Evolutionary conservation across 2,329 filamentous ascomycete genomes (phyloP).

Genomic region (Aspergillus sp.): DNA sequence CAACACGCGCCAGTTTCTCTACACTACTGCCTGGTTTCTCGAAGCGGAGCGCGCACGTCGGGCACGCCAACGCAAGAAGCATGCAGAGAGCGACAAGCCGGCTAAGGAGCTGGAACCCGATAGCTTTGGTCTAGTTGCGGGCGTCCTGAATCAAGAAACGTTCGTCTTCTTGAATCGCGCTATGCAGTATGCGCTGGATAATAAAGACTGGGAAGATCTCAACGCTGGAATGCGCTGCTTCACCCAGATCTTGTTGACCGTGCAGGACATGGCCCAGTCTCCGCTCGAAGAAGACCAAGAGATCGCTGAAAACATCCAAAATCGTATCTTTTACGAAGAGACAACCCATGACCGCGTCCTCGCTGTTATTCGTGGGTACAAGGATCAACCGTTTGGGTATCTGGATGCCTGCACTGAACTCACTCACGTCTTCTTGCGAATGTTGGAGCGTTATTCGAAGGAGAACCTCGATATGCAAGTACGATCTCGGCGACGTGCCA

Average conservation of each 20-base stretch:
- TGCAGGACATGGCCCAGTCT: constrained; percentile 88
- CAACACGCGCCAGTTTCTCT: constrained; percentile 86
- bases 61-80: constrained; percentile 56
- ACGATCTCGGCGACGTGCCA: constrained; percentile 72
- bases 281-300: constrained; percentile 90
- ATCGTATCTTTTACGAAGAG: constrained; percentile 97
- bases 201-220: constrained; percentile 84
- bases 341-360: constrained; percentile 86
- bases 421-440: constrained; percentile 84
- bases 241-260: constrained; percentile 87
- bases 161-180: constrained; percentile 84
- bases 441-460: constrained; percentile 90
- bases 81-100: constrained; percentile 50
- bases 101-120: constrained; percentile 63
- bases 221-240: constrained; percentile 91
- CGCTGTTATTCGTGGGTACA: constrained; percentile 79
- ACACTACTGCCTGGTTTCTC: constrained; percentile 88
- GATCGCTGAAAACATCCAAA: constrained; percentile 95
- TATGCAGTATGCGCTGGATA: constrained; percentile 76
- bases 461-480: constrained; percentile 94
- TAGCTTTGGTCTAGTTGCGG: constrained; percentile 83
- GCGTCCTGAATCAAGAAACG: constrained; percentile 90
- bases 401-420: constrained; percentile 90
- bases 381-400: constrained; percentile 91
- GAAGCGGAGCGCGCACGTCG: constrained; percentile 77